These are phyloP conservation scores for Guyanaporus albipodus DNA, from an alignment of 768 basidiomycete species.

Conservation along the genomic window DNA sequence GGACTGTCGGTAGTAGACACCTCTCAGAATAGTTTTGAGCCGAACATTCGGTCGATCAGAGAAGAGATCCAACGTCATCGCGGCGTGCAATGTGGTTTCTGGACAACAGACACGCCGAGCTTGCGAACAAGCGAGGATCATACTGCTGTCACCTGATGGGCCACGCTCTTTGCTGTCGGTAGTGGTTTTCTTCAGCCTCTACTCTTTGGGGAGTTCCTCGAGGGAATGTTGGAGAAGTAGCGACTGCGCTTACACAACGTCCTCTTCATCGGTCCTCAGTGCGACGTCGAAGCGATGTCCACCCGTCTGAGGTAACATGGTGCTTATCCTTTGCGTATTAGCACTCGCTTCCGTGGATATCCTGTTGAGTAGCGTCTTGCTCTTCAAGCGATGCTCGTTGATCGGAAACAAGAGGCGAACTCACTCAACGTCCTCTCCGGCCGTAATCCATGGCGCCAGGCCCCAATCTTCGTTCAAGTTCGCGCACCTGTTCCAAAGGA, in stretches of 20 bases:
- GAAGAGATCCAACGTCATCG: too few relatives aligned
- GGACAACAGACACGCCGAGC: neutral
- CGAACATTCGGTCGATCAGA: neutral
- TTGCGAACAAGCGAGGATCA: neutral
- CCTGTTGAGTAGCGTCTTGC: too few relatives aligned
- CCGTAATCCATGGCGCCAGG: slow-evolving; percentile 19
- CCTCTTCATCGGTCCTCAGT: neutral
- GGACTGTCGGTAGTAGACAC: neutral
- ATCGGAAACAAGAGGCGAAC: too few relatives aligned
- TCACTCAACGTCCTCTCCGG: slow-evolving; percentile 5
- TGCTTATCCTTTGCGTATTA: too few relatives aligned
- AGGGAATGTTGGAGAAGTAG: neutral
- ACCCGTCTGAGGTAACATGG: too few relatives aligned
- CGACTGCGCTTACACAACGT: neutral
- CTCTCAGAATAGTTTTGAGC: neutral
- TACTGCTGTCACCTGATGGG: neutral
- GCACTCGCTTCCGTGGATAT: too few relatives aligned
- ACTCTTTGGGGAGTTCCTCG: neutral
- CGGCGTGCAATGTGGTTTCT: slow-evolving; percentile 1
- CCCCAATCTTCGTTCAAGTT: slow-evolving; percentile 21
- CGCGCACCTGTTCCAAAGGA: slow-evolving; percentile 23
- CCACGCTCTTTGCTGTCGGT: neutral
- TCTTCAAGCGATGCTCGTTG: too few relatives aligned
- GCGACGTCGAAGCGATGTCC: neutral
- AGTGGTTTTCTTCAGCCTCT: neutral